Conservation (phyloP, 2,329 filamentous ascomycete genomes). For the Diaporthe longicolla region DNA sequence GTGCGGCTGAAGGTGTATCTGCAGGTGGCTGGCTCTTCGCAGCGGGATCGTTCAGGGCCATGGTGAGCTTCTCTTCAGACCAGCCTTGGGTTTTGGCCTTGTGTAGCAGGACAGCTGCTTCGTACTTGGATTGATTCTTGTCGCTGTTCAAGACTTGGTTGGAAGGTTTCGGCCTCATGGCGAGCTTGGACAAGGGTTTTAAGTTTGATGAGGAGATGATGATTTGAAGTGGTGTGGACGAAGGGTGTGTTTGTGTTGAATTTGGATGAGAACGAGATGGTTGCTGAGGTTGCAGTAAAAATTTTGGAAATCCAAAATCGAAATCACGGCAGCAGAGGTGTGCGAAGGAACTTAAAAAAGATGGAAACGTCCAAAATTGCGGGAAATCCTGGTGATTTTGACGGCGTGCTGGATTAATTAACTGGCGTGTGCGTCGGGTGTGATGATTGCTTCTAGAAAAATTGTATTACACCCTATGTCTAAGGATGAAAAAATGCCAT, state of each 20-base stretch:
- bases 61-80: slow-evolving; percentile 23
- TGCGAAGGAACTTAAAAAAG: too few relatives aligned
- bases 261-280: background rate
- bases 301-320: background rate
- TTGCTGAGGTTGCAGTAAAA: background rate
- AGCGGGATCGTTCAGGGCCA: background rate
- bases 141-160: background rate
- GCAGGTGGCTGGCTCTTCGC: background rate
- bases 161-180: too few relatives aligned
- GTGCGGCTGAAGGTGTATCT: background rate
- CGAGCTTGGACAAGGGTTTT: background rate
- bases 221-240: background rate
- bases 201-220: background rate
- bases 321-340: rapidly evolving
- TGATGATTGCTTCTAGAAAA: background rate
- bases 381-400: background rate
- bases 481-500: too few relatives aligned
- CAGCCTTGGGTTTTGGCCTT: slow-evolving; percentile 9
- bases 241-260: background rate
- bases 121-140: background rate
- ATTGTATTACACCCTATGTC: too few relatives aligned
- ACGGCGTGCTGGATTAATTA: background rate
- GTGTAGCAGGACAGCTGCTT: background rate
- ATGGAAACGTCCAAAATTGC: background rate
- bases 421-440: background rate